These are phyloP conservation scores for Chlorella sp. DNA, from an alignment of 139 green algal genomes.

Conservation along the genomic window DNA sequence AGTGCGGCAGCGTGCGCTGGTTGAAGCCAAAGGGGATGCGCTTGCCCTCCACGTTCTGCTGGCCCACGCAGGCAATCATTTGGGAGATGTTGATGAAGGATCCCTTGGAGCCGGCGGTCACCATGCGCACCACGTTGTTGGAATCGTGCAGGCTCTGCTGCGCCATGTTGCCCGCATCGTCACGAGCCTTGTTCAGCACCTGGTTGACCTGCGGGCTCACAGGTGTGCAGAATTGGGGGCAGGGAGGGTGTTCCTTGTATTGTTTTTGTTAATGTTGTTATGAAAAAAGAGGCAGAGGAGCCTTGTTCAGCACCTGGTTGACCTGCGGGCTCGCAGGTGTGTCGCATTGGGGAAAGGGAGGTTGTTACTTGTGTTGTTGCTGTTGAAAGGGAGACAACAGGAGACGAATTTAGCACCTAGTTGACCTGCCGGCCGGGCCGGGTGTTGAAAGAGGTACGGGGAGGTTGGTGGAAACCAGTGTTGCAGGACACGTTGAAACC, in stretches of 20 bases:
- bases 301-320: constrained; percentile 94
- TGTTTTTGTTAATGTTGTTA: too few species aligned
- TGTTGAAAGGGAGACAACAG: neutral
- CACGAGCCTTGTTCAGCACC: constrained; percentile 94
- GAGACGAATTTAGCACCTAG: neutral
- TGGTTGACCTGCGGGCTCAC: constrained; percentile 66
- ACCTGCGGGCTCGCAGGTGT: constrained; percentile 45
- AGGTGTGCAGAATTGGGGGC: neutral
- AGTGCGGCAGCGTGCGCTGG: constrained; percentile 93
- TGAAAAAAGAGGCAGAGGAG: too few species aligned
- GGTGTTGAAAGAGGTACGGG: too few species aligned
- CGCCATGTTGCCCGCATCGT: constrained; percentile 93
- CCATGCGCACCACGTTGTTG: constrained; percentile 99
- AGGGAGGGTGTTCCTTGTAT: neutral
- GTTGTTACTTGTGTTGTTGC: neutral
- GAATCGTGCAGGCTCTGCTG: constrained; percentile 82
- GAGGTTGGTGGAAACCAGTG: too few species aligned
- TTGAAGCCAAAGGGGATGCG: constrained; percentile 98
- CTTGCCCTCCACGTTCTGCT: constrained; percentile 99
- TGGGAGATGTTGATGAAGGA: constrained; percentile 99
- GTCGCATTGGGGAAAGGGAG: neutral
- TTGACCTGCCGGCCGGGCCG: neutral
- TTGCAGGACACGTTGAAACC: too few species aligned
- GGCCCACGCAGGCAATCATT: constrained; percentile 99
- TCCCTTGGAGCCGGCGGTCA: constrained; percentile 95